phyloP scores from a whole-genome alignment of 1,139 yeast genomes.

The Saccharomycopsis hybrid region DNA sequence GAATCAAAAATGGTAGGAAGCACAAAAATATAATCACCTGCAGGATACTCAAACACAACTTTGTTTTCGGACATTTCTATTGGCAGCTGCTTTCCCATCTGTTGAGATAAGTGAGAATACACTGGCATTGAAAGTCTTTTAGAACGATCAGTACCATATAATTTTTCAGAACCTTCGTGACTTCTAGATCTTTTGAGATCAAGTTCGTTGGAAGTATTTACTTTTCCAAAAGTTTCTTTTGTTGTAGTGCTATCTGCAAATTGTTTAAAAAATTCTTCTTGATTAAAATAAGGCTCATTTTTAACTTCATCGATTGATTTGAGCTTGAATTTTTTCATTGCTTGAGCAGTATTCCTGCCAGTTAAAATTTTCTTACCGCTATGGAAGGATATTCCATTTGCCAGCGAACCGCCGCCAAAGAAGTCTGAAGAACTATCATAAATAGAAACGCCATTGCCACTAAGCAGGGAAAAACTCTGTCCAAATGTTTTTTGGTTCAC shows the following conservation, averaged over 20 bases:
- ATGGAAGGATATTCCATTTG: too few species aligned
- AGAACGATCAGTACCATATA: not conserved
- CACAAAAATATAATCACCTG: constrained; percentile 78
- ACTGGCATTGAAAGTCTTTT: not conserved
- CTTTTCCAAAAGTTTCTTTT: too few species aligned
- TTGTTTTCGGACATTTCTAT: too few species aligned
- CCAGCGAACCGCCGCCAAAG: too few species aligned
- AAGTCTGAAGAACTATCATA: too few species aligned
- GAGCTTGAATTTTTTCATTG: constrained; percentile 7
- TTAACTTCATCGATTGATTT: constrained; percentile 16
- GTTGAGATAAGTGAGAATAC: not conserved
- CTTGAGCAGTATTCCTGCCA: constrained; percentile 23
- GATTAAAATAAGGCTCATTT: constrained; percentile 11
- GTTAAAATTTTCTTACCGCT: constrained; percentile 31
- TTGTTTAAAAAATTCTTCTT: not conserved
- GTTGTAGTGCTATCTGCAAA: not conserved
- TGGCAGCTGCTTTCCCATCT: too few species aligned
- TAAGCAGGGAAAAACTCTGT: constrained; percentile 3
- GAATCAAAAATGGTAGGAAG: constrained; percentile 68
- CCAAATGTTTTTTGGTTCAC: not conserved
- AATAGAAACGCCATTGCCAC: not conserved
- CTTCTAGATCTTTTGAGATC: not conserved
- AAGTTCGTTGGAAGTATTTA: too few species aligned
- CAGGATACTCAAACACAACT: constrained; percentile 21
- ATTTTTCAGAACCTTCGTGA: not conserved